Evolutionary conservation across 2,329 filamentous ascomycete genomes (phyloP), one percentile per base, ranked within the genome.

Genomic region (Aspergillus sp.): DNA sequence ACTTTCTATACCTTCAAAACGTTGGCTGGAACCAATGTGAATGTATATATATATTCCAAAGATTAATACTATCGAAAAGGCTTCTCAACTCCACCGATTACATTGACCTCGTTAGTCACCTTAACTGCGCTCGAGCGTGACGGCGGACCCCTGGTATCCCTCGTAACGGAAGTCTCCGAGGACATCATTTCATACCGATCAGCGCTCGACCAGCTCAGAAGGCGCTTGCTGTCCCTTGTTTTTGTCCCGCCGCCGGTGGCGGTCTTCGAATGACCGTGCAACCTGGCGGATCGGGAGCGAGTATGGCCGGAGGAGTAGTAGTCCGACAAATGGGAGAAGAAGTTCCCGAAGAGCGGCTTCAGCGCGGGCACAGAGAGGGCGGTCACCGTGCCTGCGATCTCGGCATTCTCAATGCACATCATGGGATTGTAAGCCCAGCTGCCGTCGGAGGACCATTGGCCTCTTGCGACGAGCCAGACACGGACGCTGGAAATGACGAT

Each of bases 341-440:
- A 22, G 27, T 41, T 47, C 11, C 48, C 64, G 26, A 66, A 60
- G 2, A 71, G 44, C 0, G 68, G 68, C 33, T 72, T 71, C 29
- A 69, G 49, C 3, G 66, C 68, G 0, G 69, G 69, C 0, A 71
- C 55, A 0, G 69, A 72, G 1, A 72, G 57, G 1, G 69, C 67
- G 24, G 71, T 63, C 15, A 72, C 44, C 0, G 69, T 72, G 1
- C 61, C 58, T 3, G 67, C 68, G 13, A 72, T 66, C 25, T 72
- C 69, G 2, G 68, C 61, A 2, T 64, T 64, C 45, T 72, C 68
- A 3, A 71, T 60, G 3, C 53, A 64, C 3, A 72, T 49, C 54
- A 71, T 62, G 1, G 68, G 64, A 32, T 69, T 63, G 43, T 72
- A 72, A 15, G 57, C 55, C 69, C 69, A 72, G 11, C 67, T 69